A percentile compares a stretch with the other conserved stretches of the same genome.
These are phyloP conservation scores for Syzygium grande DNA, from an alignment of 345 rosid genomes.

Conservation along the genomic window DNA sequence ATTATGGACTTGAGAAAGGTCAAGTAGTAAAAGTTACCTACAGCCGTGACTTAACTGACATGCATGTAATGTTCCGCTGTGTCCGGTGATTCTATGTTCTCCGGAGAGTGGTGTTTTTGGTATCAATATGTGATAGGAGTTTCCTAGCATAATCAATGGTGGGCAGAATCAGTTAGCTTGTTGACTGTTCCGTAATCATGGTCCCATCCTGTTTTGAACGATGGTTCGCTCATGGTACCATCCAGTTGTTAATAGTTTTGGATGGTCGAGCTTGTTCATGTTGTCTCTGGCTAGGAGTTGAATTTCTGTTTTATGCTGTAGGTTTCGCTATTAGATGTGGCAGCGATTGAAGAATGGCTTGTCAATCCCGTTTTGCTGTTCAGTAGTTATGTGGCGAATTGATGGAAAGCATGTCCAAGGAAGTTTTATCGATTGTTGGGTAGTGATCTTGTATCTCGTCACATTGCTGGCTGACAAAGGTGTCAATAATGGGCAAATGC, in stretches of 20 bases:
- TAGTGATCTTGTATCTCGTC: not conserved
- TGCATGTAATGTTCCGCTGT: constrained; percentile 40
- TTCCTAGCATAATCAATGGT: not conserved
- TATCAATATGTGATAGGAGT: too few species aligned
- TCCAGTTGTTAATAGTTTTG: not conserved
- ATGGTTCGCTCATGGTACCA: not conserved
- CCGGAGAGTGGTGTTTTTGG: not conserved
- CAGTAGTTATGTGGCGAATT: not conserved
- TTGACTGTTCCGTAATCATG: not conserved
- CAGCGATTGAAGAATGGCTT: not conserved
- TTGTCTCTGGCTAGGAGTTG: not conserved
- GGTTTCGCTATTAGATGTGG: not conserved
- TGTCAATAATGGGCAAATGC: not conserved
- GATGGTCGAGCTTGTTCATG: not conserved
- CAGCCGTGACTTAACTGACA: constrained; percentile 28
- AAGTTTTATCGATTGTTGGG: not conserved
- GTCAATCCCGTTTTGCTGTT: not conserved
- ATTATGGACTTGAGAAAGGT: constrained; percentile 62
- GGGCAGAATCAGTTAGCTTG: not conserved
- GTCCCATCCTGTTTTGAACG: not conserved
- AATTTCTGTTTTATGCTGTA: not conserved
- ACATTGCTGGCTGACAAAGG: not conserved
- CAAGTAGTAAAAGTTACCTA: constrained; percentile 55
- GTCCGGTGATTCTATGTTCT: constrained; percentile 18
- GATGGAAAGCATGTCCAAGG: not conserved